Conservation (phyloP, 257 asterid genomes). For the Nicotiana otophora region DNA sequence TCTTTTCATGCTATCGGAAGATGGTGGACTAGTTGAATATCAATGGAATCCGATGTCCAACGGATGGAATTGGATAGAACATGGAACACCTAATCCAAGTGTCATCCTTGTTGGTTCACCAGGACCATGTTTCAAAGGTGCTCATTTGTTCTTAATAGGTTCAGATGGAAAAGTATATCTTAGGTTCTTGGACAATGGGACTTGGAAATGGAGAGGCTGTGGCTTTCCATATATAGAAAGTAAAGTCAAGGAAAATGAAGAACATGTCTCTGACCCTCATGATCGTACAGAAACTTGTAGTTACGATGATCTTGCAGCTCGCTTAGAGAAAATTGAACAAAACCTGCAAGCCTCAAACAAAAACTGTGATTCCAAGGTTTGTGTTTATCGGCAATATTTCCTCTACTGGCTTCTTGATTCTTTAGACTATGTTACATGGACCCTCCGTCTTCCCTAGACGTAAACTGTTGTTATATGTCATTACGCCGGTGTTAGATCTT, state of each 20-base stretch:
- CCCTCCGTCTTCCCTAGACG: neutral
- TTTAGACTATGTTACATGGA: neutral
- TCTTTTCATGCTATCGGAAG: slow-evolving; percentile 65
- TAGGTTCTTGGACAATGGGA: slow-evolving; percentile 47
- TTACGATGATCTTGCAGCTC: slow-evolving; percentile 23
- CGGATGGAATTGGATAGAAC: slow-evolving; percentile 92
- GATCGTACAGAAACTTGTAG: slow-evolving; percentile 22
- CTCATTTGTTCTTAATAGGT: slow-evolving; percentile 55
- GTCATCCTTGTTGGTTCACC: slow-evolving; percentile 69
- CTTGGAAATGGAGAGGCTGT: slow-evolving; percentile 75
- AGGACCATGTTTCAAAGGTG: slow-evolving; percentile 72
- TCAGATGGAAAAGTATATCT: slow-evolving; percentile 70
- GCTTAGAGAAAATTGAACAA: slow-evolving; percentile 26
- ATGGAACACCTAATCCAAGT: slow-evolving; percentile 56
- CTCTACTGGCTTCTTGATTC: neutral
- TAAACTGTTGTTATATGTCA: neutral
- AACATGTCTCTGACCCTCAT: neutral
- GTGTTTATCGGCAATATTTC: neutral
- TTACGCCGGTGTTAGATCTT: neutral
- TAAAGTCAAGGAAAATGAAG: slow-evolving; percentile 12
- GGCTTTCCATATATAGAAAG: slow-evolving; percentile 42
- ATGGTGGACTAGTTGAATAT: slow-evolving; percentile 73
- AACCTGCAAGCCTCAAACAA: slow-evolving; percentile 15
- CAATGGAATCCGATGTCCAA: slow-evolving; percentile 43
- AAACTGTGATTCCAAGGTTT: slow-evolving; percentile 65